Evolutionary conservation across 805 yeast species (phyloP), one percentile per base, ranked within the genome.

Genomic region (Starmerella khaoyaiensis): DNA sequence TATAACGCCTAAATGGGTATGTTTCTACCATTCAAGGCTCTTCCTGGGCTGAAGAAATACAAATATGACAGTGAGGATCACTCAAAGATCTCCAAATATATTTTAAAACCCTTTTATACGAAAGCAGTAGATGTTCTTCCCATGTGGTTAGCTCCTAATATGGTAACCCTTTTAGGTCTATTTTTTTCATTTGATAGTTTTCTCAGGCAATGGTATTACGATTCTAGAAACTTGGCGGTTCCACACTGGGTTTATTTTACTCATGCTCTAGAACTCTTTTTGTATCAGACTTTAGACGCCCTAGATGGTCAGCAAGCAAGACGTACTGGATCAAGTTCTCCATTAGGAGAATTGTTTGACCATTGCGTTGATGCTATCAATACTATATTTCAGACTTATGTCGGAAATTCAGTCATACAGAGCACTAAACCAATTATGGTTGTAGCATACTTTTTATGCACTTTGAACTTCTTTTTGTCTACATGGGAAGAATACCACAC

Each of bases 401-500:
- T 86, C 7, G 77, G 81, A 55, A 74, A 73, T 2, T 76, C 93
- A 0, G 83, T 75, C n/a, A 63, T 79, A 35, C 81, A 83, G 52
- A 77, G 86, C 55, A 77, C 82, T 48, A 58, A 82, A 36, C 77
- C 90, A 21, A 15, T 37, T n/a, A 21, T 37, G 8, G 19, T 59
- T 7, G 36, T 39, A 20, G 37, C 55, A 19, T 57, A 55, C 40
- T 48, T 56, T 25, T 51, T 54, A 9, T 51, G 61, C 34, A 46
- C 58, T 15, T 36, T 52, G 35, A 86, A 86, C 58, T 87, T 86
- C 57, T 86, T 84, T 55, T 56, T 81, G 34, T 76, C 93, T 26
- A 86, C 96, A 1, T 86, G 96, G 96, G 97, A 86, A 60, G 95
- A 84, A 55, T 86, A 72, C 57, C 87, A 84, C 55, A 86, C 96